Percentiles rank a stretch among this genome's conserved stretches.
Evolutionary conservation across 176 grass and related monocot species (phyloP).

Genomic region (Oryza nivara): DNA sequence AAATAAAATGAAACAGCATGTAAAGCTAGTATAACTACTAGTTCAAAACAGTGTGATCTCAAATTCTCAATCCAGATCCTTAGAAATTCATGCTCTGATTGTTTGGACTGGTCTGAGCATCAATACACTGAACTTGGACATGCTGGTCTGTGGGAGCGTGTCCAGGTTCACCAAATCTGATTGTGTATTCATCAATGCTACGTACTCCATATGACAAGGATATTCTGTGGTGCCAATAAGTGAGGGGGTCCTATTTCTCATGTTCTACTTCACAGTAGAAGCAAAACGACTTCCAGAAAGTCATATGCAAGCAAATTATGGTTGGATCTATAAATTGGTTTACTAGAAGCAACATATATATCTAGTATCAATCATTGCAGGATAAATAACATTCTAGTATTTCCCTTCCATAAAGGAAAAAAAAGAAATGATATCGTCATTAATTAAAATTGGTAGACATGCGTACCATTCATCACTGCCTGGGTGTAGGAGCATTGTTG

Average conservation of each 20-base stretch:
- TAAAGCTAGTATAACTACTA: not conserved
- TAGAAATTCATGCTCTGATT: not conserved
- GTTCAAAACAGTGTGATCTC: not conserved
- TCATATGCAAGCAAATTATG: not conserved
- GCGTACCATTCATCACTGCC: slow-evolving; percentile 72
- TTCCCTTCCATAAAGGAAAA: not conserved
- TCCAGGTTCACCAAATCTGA: slow-evolving; percentile 41
- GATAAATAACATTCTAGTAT: not conserved
- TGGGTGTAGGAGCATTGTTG: slow-evolving; percentile 66
- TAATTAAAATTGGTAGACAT: not conserved
- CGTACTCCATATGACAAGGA: slow-evolving; percentile 5
- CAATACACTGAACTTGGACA: slow-evolving; percentile 50
- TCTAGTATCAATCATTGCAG: not conserved
- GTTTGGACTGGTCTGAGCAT: not conserved
- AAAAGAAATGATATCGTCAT: not conserved
- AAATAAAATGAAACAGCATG: not conserved
- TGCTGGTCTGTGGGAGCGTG: not conserved
- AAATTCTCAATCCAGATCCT: not conserved
- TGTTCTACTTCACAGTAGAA: not conserved
- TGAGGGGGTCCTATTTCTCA: not conserved
- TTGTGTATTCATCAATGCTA: slow-evolving; percentile 11
- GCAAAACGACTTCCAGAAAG: not conserved
- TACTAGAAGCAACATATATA: not conserved
- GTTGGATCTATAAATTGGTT: not conserved
- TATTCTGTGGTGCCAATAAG: slow-evolving; percentile 28